Evolutionary conservation across 768 basidiomycete genomes (phyloP), one percentile per base, ranked within the genome.

Genomic region (Tricholoma saponaceum): DNA sequence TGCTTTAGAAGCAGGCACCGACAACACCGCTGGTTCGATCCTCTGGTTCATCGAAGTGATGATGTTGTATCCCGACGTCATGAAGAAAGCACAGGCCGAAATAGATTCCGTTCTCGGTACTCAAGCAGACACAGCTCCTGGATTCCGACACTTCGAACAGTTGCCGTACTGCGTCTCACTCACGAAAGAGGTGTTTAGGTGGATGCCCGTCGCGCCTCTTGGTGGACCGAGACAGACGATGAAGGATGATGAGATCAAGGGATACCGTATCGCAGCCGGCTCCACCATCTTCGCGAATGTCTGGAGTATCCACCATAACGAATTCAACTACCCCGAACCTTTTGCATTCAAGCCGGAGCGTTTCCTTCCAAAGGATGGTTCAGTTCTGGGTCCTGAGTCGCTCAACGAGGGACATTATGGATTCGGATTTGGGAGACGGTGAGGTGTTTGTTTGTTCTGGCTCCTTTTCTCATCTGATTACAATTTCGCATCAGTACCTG

Each of bases 11-110:
- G 55, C 55, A 8, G 56, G 52, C 8, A 54, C 59, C 5, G 56
- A 44, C 25, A 60, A 39, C 10, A 54, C 52, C 1, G 56, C 35
- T 8, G 49, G 44, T n/a, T 47, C 52, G 4, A 9, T 60, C 13
- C 18, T 50, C 10, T 60, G 55, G 52, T 60, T 60, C 32, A 4
- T 60, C 3, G 33, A 54, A 30, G 62, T 59, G 2, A 63, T 63
- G 59, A 35, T 58, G n/a, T 43, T 61, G 10, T 61, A 58, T 46
- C 63, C 63, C 12, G 55, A 58, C 14, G 51, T 53, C 18, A 12
- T 58, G 46, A 14, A 44, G 14, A 58, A 52, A 44, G 63, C 63
- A 1, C 63, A 57, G 6, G 55, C 55, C 1, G 61, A 62, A 52
- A 33, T 62, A 13, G 51, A 59, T 18, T 6, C 26, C 16, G 49